phyloP scores from a whole-genome alignment of 192 early-diverging fungal genomes.

The Entomortierella chlamydospora region DNA sequence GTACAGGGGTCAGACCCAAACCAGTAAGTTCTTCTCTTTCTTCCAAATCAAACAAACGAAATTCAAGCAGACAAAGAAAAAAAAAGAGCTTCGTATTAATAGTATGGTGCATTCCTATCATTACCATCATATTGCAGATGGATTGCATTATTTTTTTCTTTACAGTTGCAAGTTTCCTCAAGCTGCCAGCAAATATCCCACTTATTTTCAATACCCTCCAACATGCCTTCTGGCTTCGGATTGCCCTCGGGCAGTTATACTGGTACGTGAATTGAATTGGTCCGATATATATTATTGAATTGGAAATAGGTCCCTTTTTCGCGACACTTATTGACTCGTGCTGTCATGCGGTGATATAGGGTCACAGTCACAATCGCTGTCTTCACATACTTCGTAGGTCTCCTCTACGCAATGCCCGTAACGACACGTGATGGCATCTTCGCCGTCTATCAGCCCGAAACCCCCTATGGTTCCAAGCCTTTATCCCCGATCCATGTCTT shows the following conservation, averaged over 20 bases:
- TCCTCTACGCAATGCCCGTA: conserved; percentile 50
- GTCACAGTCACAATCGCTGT: conserved; percentile 21
- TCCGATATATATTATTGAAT: not conserved
- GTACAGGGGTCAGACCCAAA: conserved; percentile 39
- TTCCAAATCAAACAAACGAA: not conserved
- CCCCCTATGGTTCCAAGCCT: conserved; percentile 1
- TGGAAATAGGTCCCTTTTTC: not conserved
- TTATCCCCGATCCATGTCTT: conserved; percentile 33
- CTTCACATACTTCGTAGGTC: conserved; percentile 27
- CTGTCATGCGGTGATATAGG: too few species aligned
- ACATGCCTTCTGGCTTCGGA: conserved; percentile 16
- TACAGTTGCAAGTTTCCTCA: conserved; percentile 25
- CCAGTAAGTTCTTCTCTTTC: conserved; percentile 17
- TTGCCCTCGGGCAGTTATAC: conserved; percentile 25
- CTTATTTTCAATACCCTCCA: conserved; percentile 26
- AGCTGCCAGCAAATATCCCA: conserved; percentile 20
- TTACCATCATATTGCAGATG: too few species aligned
- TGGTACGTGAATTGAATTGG: too few species aligned
- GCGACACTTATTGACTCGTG: too few species aligned
- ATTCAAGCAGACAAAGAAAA: not conserved
- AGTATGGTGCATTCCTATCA: too few species aligned
- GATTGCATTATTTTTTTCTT: conserved; percentile 45
- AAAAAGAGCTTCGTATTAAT: not conserved
- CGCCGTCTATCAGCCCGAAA: conserved; percentile 41
- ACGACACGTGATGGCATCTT: conserved; percentile 41